Base-by-base conservation (phyloP, 345 rosid genomes). In the sweet orange (Citrus sinensis) region DNA sequence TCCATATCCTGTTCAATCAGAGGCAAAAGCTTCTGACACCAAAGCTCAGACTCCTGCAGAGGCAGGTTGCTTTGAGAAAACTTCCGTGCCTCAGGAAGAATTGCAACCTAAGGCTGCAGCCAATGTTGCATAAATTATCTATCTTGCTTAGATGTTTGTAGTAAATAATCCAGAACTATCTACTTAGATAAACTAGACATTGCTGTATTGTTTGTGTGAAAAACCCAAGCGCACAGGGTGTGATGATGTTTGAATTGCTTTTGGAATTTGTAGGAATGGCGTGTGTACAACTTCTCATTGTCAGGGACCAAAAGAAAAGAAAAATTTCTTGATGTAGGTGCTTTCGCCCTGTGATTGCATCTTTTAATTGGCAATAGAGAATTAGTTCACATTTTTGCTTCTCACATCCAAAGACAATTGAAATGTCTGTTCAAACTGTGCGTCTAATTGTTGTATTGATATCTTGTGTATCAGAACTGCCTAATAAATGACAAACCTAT, bases 1-100 rank as follows among this genome's bases (percentile, higher is more conserved):
- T 70, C 97, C 99, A 29, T 95, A 95, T 75, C 77, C 94, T 74
- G 69, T 80, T 75, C 74, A 88, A 65, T 54, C 79, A 10, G 85
- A 68, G 77, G 42, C 58, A 4, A 89, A 82, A 84, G 64, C 51
- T 82, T 49, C 80, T 49, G 91, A 84, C 40, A 75, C 76, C 42
- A 75, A 83, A 51, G 70, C 81, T 54, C 22, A 54, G 22, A 17
- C 2, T 54, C 19, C 58, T 54, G 58, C 58, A 54, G 58, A 54
- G 20, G 58, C 84, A 25, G 73, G 84, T 77, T 82, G 82, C 55
- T 73, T 76, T 61, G 84, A 82, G 37, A 88, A 87, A 73, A 67
- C 86, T 42, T 76, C 78, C 11, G 54, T 77, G 67, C 69, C 71
- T 56, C 76, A 60, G 46, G 82, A 81, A 22, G 90, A 83, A 42